Evolutionary conservation across 441 rosid genomes (phyloP), one percentile per base, ranked within the genome.

Genomic region (Gossypium laxum): DNA sequence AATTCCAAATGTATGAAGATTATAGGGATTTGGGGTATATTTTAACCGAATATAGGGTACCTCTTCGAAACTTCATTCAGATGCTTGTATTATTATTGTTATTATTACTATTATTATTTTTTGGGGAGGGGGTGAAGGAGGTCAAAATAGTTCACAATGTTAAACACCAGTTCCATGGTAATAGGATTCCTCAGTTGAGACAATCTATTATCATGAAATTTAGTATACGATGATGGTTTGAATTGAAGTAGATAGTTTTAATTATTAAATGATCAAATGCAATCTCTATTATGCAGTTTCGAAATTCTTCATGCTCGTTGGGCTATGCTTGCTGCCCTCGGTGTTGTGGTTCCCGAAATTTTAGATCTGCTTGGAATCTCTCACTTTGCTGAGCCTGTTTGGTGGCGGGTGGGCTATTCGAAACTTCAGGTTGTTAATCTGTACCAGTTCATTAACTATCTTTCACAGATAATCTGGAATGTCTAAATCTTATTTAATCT

Each of bases 321-420:
- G 98, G 98, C 93, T 48, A 91, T 93, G 98, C 94, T 89, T 81
- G 97, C 91, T 56, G 86, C 97, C 26, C 85, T 91, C 22, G 97
- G 98, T 74, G 93, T 88, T 82, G 71, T 93, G n/a, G 73, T 91
- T 75, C 97, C 97, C 4, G 96, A 91, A 83, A 79, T 86, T 62
- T 80, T 91, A 17, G 90, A 89, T 79, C 79, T 85, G 32, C 38
- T 83, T 0, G 94, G 96, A 69, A 76, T 88, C 74, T 87, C 88
- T 73, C 93, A 86, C 75, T 91, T 93, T 63, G 74, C 67, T 54
- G 98, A 93, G 78, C 96, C 96, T 5, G 89, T 93, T 34, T 93
- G 94, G 96, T 93, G 98, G 96, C 81, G 85, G 71, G 98, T 93
- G 56, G 97, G 98, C 75, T 91, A 89, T 54, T 88, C 98, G 2